A percentile compares a stretch with the other conserved stretches of the same genome.
Conservation (phyloP, 495 filamentous ascomycete genomes). For the Hypoxylon crocopeplum region DNA sequence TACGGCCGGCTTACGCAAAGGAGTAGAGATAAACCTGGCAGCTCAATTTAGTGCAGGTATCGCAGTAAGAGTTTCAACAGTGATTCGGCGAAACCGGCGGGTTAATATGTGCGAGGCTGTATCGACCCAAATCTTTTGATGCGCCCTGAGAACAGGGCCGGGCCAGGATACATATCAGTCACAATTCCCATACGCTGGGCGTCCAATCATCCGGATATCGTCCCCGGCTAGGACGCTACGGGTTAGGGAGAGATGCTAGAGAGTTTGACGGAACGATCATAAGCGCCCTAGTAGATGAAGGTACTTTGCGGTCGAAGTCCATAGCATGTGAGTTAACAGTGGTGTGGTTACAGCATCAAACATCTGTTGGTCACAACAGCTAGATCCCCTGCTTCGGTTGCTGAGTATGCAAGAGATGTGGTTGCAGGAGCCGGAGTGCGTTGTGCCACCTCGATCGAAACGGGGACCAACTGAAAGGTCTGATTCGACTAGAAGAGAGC, state of each 20-base stretch:
- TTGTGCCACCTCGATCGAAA: conserved; percentile 39
- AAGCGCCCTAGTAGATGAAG: conserved; percentile 8
- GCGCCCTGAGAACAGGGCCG: conserved; percentile 18
- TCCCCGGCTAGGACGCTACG: conserved; percentile 25
- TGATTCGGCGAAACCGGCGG: conserved; percentile 39
- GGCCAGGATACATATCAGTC: conserved; percentile 16
- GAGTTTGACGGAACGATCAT: conserved; percentile 12
- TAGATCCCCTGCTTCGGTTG: conserved; percentile 36
- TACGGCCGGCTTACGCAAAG: conserved; percentile 38
- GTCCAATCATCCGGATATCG: conserved; percentile 34
- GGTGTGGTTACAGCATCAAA: conserved; percentile 37
- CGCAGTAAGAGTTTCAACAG: conserved; percentile 18
- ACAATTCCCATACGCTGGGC: conserved; percentile 21
- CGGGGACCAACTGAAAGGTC: conserved; percentile 22
- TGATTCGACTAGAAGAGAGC: conserved; percentile 29
- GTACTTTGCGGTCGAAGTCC: neutral
- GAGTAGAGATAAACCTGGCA: conserved; percentile 30
- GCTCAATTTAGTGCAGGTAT: conserved; percentile 32
- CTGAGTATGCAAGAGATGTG: conserved; percentile 36
- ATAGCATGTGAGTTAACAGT: conserved; percentile 30
- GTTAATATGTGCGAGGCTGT: conserved; percentile 40
- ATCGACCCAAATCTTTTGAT: conserved; percentile 25
- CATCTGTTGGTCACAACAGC: conserved; percentile 34
- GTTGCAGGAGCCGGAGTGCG: conserved; percentile 37
- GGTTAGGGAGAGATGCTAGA: conserved; percentile 6